Evolutionary conservation across 129 eudicot genomes (phyloP), one percentile per base, ranked within the genome.

Genomic region (Ambrosia trifida): DNA sequence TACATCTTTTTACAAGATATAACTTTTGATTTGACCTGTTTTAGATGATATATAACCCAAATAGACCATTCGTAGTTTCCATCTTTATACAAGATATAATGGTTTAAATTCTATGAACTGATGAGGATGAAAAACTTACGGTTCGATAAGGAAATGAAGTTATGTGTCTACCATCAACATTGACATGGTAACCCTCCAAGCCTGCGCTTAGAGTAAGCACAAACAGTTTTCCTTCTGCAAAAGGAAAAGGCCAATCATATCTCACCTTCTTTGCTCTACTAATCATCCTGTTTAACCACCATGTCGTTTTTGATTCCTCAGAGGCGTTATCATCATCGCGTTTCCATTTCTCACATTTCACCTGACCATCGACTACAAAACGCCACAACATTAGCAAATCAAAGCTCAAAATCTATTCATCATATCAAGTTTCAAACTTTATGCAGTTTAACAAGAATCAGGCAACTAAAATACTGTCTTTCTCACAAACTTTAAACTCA

Each of bases 71-170:
- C 38, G 38, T 54, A 54, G 60, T 12, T 7, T 62, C 35, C 35
- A 11, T 17, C 43, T 28, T 53, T 19, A 16, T 30, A 28, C 35
- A 11, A 41, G 32, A 65, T 30, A 28, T 64, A 52, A 65, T n/a
- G 65, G 18, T 8, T 20, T 2, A 11, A 5, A 32, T 12, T 31
- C 28, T 67, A 54, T 64, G 13, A 41, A 36, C n/a, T 28, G 31
- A 10, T 35, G 19, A 71, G 62, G 50, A 52, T 41, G 69, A 28
- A 20, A 31, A 69, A 80, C 98, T 89, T 66, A 89, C 96, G 32
- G 87, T 77, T 45, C 95, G 89, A 81, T 92, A 92, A 24, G 95
- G 86, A 68, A 92, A 92, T 35, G 98, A 92, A 61, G 95, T 74
- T 45, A 86, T 64, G 62, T 92, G 96, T 72, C 95, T 79, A 68